A percentile compares a stretch with the other conserved stretches of the same genome.
phyloP scores from a whole-genome alignment of 352 stramenopile genomes.

The Aphanomyces cochlioides region DNA sequence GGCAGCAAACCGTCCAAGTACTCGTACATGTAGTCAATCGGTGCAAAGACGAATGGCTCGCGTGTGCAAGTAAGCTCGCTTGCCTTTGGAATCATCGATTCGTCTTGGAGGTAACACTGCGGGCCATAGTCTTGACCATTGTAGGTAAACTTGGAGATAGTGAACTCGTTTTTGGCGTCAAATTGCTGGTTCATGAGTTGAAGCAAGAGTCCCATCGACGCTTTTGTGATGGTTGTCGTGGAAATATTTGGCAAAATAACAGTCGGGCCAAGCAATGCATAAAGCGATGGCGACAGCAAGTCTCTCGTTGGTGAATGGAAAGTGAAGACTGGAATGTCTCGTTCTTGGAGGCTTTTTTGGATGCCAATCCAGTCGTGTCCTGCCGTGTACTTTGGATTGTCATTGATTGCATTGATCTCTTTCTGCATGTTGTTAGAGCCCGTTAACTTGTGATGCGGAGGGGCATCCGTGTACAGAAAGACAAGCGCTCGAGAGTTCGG shows the following conservation, averaged over 20 bases:
- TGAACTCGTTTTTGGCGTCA: not conserved
- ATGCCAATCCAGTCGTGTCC: constrained; percentile 23
- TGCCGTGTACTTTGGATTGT: constrained; percentile 15
- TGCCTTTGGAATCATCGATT: constrained; percentile 1
- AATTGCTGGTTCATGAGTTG: constrained; percentile 26
- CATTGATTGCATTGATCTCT: constrained; percentile 18
- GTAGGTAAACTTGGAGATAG: not conserved
- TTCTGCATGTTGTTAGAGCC: not conserved
- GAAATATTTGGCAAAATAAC: constrained; percentile 5
- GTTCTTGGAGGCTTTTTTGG: not conserved
- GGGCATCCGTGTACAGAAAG: constrained; percentile 27
- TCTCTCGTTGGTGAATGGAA: constrained; percentile 8
- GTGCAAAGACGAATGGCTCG: constrained; percentile 10
- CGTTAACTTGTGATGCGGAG: constrained; percentile 16
- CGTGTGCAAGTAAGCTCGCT: not conserved
- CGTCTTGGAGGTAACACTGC: not conserved
- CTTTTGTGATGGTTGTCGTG: constrained; percentile 17
- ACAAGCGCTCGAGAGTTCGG: constrained; percentile 4
- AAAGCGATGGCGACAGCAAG: constrained; percentile 1
- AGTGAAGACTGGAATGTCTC: constrained; percentile 17
- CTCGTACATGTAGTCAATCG: constrained; percentile 7
- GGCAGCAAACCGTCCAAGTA: not conserved
- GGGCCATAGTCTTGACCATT: not conserved
- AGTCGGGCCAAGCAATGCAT: constrained; percentile 12
- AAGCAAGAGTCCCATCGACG: constrained; percentile 21